These are phyloP conservation scores for Verticillium longisporum DNA, from an alignment of 2,329 filamentous ascomycete species.

Conservation along the genomic window DNA sequence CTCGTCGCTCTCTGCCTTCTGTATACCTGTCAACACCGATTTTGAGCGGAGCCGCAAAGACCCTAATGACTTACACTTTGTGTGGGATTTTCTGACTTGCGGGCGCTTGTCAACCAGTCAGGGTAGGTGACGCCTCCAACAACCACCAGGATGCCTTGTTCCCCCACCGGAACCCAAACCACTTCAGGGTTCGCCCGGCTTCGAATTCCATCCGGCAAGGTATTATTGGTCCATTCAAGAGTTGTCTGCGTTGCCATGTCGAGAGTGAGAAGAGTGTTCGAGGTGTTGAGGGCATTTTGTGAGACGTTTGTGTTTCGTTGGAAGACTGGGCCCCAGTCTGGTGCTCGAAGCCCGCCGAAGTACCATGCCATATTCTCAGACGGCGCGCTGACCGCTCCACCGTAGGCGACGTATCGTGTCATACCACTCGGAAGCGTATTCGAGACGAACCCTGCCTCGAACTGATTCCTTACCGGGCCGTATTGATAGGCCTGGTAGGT, in stretches of 20 bases:
- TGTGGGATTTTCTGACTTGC: slow-evolving; percentile 21
- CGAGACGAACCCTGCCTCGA: slow-evolving; percentile 35
- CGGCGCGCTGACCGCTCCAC: slow-evolving; percentile 56
- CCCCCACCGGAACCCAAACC: slow-evolving; percentile 58
- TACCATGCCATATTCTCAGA: slow-evolving; percentile 69
- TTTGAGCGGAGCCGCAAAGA: not conserved
- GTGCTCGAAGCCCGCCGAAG: slow-evolving; percentile 55
- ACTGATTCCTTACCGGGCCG: slow-evolving; percentile 19
- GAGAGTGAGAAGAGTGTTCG: slow-evolving; percentile 52
- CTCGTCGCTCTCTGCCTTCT: slow-evolving; percentile 59
- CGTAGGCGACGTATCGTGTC: slow-evolving; percentile 58
- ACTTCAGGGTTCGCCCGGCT: slow-evolving; percentile 42
- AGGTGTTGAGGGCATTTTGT: slow-evolving; percentile 32
- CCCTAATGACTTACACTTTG: slow-evolving; percentile 29
- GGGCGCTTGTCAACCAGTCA: slow-evolving; percentile 27
- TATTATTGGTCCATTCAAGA: slow-evolving; percentile 50
- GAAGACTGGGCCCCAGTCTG: slow-evolving; percentile 42
- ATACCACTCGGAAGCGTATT: slow-evolving; percentile 30
- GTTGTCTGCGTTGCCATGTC: slow-evolving; percentile 46
- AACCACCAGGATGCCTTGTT: slow-evolving; percentile 68
- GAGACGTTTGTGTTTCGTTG: slow-evolving; percentile 22
- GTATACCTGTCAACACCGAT: not conserved
- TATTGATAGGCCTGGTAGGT: slow-evolving; percentile 48
- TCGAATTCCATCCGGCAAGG: slow-evolving; percentile 39
- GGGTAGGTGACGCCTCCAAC: slow-evolving; percentile 67